phyloP scores from a whole-genome alignment of 257 asterid species.

The Anisodus tanguticus region DNA sequence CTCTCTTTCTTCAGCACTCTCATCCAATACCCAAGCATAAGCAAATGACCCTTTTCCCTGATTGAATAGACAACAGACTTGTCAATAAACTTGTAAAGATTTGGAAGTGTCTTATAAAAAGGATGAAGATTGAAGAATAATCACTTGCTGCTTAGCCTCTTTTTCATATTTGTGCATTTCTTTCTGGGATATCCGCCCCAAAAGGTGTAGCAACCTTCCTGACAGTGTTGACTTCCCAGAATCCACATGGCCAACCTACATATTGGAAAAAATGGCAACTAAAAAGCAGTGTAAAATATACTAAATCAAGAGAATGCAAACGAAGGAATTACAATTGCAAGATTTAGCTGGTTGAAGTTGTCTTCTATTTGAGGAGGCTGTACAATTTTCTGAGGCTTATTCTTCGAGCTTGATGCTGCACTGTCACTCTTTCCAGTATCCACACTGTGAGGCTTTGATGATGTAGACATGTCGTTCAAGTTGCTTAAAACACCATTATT shows the following conservation, averaged over 20 bases:
- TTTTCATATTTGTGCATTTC: conserved; percentile 84
- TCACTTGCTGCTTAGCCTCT: conserved; percentile 86
- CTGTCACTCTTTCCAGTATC: conserved; percentile 45
- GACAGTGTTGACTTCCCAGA: conserved; percentile 98
- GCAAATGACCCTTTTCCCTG: conserved; percentile 99
- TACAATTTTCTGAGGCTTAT: conserved; percentile 79
- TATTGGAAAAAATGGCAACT: conserved; percentile 30
- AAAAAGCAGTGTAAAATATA: background rate
- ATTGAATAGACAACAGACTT: conserved; percentile 40
- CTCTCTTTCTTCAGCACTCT: conserved; percentile 96
- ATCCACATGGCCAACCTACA: conserved; percentile 98
- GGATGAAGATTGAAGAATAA: background rate
- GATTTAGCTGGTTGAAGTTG: conserved; percentile 77
- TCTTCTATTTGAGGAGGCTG: conserved; percentile 58
- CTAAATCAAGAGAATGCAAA: conserved; percentile 21
- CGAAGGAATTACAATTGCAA: conserved; percentile 74
- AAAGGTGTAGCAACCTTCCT: conserved; percentile 88
- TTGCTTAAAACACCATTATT: conserved; percentile 41
- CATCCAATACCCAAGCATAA: conserved; percentile 99
- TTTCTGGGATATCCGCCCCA: conserved; percentile 82
- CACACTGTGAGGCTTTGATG: conserved; percentile 56
- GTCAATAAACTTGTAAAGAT: conserved; percentile 21
- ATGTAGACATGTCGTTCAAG: conserved; percentile 44
- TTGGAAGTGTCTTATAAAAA: conserved; percentile 14
- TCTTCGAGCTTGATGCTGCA: conserved; percentile 50